Evolutionary conservation across 1,284 basidiomycete species (phyloP).

Genomic region (Boletus mariae): DNA sequence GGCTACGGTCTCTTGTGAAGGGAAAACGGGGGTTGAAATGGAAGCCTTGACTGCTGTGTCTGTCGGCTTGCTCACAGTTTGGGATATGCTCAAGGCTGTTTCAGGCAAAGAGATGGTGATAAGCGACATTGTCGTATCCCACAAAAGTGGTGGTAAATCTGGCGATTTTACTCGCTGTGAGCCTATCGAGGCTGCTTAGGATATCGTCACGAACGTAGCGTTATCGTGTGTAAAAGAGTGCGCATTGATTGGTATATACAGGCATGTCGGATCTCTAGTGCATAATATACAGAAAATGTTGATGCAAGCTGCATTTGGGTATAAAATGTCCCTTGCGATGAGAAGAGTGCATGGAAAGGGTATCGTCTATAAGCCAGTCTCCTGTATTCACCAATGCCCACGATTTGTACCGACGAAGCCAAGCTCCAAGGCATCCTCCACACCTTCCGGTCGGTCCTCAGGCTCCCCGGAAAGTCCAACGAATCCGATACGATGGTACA

Average conservation of each 20-base stretch:
- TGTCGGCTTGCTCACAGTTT: slow-evolving; percentile 77
- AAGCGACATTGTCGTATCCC: slow-evolving; percentile 59
- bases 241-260: neutral
- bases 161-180: slow-evolving; percentile 51
- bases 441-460: slow-evolving; percentile 27
- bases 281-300: neutral
- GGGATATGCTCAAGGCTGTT: slow-evolving; percentile 92
- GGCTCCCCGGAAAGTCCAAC: slow-evolving; percentile 34
- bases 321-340: neutral
- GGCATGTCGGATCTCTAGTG: neutral
- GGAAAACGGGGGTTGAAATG: slow-evolving; percentile 90
- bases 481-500: slow-evolving; percentile 52
- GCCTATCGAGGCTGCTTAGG: neutral
- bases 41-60: slow-evolving; percentile 86
- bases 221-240: neutral
- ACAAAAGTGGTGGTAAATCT: slow-evolving; percentile 73
- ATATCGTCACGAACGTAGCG: neutral
- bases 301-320: neutral
- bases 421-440: slow-evolving; percentile 49
- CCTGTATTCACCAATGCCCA: slow-evolving; percentile 23
- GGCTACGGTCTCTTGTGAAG: slow-evolving; percentile 70
- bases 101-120: slow-evolving; percentile 83
- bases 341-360: neutral
- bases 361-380: neutral
- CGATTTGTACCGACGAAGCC: slow-evolving; percentile 41